Evolutionary conservation across 495 filamentous ascomycete species (phyloP).

Genomic region (Aspergillus kassunensis): DNA sequence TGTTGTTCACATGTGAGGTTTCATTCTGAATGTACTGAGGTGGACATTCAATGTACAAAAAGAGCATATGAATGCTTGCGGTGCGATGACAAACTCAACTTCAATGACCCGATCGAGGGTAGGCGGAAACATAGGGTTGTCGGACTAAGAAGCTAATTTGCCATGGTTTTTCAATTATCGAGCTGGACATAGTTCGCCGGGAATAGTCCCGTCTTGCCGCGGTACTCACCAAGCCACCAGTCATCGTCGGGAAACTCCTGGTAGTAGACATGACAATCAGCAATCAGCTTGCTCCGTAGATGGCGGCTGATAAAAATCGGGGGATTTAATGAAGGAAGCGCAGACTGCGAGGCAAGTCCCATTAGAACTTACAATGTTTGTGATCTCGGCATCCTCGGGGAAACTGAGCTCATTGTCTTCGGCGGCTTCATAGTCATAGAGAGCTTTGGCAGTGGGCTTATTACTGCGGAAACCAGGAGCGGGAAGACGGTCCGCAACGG

Average conservation of each 20-base stretch:
- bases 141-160: too few relatives aligned
- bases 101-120: too few relatives aligned
- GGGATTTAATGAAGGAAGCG: background rate
- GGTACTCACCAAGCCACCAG: conserved; percentile 92
- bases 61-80: background rate
- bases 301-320: background rate
- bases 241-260: conserved; percentile 97
- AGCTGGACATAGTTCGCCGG: conserved; percentile 78
- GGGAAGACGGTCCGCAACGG: conserved; percentile 3
- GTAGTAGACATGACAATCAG: conserved; percentile 2
- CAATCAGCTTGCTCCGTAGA: background rate
- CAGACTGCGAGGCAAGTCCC: background rate
- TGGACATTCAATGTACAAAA: background rate
- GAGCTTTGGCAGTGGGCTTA: conserved; percentile 69
- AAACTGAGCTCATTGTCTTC: conserved; percentile 98
- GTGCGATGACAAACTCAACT: background rate
- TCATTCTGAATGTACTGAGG: background rate
- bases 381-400: conserved; percentile 79
- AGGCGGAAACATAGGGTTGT: too few relatives aligned
- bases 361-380: conserved; percentile 51
- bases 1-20: background rate
- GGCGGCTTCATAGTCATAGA: conserved; percentile 96
- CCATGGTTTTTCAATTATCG: conserved; percentile 50
- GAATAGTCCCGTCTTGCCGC: conserved; percentile 81
- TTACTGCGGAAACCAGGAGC: conserved; percentile 16